These are phyloP conservation scores for Metarhizium rileyi DNA, from an alignment of 2,329 filamentous ascomycete genomes.

Conservation along the genomic window DNA sequence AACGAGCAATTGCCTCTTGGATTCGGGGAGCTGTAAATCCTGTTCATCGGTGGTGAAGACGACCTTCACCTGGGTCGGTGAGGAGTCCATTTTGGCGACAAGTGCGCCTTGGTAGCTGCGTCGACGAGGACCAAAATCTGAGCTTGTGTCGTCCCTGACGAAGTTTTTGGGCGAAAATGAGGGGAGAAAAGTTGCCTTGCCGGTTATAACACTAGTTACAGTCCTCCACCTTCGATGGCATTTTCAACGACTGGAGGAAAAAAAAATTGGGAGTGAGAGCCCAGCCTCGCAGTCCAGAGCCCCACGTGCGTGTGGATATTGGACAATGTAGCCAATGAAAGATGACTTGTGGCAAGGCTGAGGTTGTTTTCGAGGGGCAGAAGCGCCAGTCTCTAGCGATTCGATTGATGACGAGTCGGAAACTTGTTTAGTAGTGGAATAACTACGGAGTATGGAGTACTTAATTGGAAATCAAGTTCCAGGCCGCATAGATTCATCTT, in stretches of 20 bases:
- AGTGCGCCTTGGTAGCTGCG: not conserved
- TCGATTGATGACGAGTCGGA: no score
- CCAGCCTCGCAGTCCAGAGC: constrained; percentile 15
- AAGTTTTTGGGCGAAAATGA: no score
- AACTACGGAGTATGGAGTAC: no score
- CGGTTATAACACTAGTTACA: no score
- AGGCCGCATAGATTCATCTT: no score
- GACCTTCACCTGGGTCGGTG: constrained; percentile 51
- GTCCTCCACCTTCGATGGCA: no score
- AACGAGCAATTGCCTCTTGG: constrained; percentile 51
- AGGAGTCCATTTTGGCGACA: constrained; percentile 24
- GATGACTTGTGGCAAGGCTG: constrained; percentile 12
- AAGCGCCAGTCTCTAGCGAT: not conserved
- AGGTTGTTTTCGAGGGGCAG: no score
- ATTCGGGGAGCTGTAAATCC: constrained; percentile 53
- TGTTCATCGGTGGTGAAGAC: constrained; percentile 55
- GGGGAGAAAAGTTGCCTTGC: no score
- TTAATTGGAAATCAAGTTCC: no score
- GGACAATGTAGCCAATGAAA: constrained; percentile 7
- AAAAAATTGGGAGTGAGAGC: constrained; percentile 16
- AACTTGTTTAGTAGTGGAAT: no score
- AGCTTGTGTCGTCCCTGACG: not conserved
- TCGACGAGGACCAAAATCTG: not conserved
- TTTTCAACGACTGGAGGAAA: no score
- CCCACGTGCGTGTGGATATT: constrained; percentile 14